Conservation (phyloP, 306 rosid species). For the Castanospermum australe region DNA sequence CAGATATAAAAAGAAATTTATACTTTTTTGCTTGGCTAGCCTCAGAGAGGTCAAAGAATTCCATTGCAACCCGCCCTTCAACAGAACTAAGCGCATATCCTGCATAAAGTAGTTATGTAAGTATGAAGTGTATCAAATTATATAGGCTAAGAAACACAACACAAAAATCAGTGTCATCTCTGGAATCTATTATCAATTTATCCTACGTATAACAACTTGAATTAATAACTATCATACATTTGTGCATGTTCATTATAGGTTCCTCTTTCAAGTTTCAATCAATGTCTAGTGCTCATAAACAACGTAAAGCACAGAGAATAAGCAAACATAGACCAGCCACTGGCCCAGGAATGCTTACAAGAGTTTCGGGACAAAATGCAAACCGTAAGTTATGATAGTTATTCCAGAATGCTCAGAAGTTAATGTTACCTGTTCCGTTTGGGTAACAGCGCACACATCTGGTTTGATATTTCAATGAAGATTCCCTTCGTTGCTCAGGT, state of each 20-base stretch:
- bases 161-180: neutral
- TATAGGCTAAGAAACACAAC: conserved; percentile 10
- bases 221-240: neutral
- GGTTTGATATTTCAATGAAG: conserved; percentile 94
- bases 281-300: conserved; percentile 1
- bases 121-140: neutral
- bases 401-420: neutral
- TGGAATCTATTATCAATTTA: neutral
- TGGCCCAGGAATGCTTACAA: neutral
- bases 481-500: conserved; percentile 97
- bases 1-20: neutral
- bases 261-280: conserved; percentile 2
- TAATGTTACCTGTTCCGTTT: conserved; percentile 84
- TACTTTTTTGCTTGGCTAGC: conserved; percentile 95
- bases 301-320: neutral
- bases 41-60: conserved; percentile 93
- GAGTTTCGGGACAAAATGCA: neutral
- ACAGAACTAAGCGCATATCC: conserved; percentile 99
- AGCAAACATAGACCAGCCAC: neutral
- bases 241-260: neutral
- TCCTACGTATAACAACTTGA: neutral
- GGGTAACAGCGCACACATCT: conserved; percentile 97
- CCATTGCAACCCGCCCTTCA: conserved; percentile 99
- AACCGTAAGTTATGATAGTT: neutral
- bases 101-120: conserved; percentile 34